Base-by-base conservation (phyloP, 2,329 filamentous ascomycete species). In the Penicillium janthinellum region DNA sequence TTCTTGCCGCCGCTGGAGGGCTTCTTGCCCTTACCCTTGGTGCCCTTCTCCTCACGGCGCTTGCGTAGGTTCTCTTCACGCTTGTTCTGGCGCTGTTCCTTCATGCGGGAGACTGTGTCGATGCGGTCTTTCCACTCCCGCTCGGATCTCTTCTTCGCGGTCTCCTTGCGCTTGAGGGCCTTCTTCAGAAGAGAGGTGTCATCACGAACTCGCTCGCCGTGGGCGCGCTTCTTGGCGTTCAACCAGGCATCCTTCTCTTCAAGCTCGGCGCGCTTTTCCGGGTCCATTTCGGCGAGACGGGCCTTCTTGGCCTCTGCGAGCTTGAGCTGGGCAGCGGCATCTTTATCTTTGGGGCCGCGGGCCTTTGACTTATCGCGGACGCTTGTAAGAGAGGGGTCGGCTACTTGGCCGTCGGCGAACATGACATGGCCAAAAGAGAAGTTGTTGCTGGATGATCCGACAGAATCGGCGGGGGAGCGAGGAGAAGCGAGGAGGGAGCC, bases 231-330 rank as follows among this genome's bases (percentile, higher is more conserved):
- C 77, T 94, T 90, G 2, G 95, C 95, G 50, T 90, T 94, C 60
- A 97, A 82, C 95, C 95, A 99, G 59, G 88, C 82, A 70, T 99
- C 94, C 81, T 98, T 98, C 77, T 97, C 91, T 61, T 92, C 88
- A 47, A 98, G 89, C 60, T 96, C 91, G 62, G 88, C 88, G 57
- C 90, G 89, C 79, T 96, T 96, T 66, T 87, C 85, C 1, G 89
- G 86, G 68, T 94, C 90, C 71, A 96, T 85, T 31, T 81, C 84
- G 47, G 88, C 84, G 34, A 98, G 80, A 31, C 92, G 89, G 69
- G 89, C 87, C 79, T 93, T 90, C 78, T 96, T 94, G 71, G 91
- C 90, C 78, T 97, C 89, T 1, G 91, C 87, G 54, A 90, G 91
- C 68, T 90, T 84, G n/a, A 99, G 86, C 6, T 93, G 92, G 1